Base-by-base conservation (phyloP, 2,329 filamentous ascomycete genomes). In the Apiospora hydei region DNA sequence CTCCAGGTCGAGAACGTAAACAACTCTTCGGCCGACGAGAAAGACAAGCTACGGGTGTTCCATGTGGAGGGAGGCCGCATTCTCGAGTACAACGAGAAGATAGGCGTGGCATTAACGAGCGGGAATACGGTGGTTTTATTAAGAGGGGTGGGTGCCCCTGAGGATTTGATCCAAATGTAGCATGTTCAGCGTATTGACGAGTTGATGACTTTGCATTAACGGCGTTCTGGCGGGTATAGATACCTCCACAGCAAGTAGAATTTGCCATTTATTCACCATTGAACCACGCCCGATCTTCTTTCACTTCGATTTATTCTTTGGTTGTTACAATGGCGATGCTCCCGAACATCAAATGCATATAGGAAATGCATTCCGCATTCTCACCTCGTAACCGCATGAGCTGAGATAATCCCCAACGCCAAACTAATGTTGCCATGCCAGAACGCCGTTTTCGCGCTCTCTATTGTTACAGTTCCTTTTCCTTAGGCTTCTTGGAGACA, bases 41-140 rank as follows among this genome's bases (percentile, higher is more conserved):
- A 93, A 80, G 92, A 95, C 72, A 93, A 93, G 82, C 81, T 99
- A 75, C 85, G 96, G 11, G 91, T 99, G 0, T 99, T 98, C 79
- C 95, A 98, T 80, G 94, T 99, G 0, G 95, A 99, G 80, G 94
- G 93, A 0, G 96, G 96, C 0, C 86, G 94, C 72, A 82, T 99
- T 74, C 82, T 99, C 74, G 95, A 96, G 73, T 99, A 97, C 78
- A 91, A 89, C 34, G 95, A 98, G 82, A 95, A 96, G 85, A 86
- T 98, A 71, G 95, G 94, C 5, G 86, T 87, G 70, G 87, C 87
- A 41, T 85, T 97, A 72, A 89, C 90, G 75, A 95, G 89, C 76
- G 96, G 96, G 1, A 96, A 99, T 80, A 98, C 95, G 14, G 90
- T 99, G 75, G 95, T 98, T 34, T 80, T 99, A 77, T 78, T 99